Base-by-base conservation (phyloP, 2,329 filamentous ascomycete species). In the Lithohypha guttulata region DNA sequence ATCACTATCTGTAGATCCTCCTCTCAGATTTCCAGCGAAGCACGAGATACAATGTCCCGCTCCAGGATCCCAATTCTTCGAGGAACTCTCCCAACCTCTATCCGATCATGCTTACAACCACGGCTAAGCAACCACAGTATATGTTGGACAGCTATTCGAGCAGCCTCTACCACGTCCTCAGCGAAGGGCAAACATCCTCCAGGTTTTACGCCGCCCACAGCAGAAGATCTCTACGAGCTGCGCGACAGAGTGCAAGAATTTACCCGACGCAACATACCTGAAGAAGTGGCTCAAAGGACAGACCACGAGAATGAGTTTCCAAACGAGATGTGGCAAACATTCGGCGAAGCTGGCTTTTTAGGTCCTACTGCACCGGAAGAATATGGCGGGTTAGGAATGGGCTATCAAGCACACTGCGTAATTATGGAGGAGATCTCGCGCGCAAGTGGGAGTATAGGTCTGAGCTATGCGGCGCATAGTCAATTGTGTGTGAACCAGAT, bases 401-500 rank as follows among this genome's bases (percentile, higher is more conserved):
- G 91, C 8, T 98, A 96, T 62, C 89, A 96, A 65, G 89, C 91
- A 30, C 91, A 98, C 64, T 93, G 85, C 57, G 69, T 94, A 5
- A 85, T 95, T 31, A 82, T 96, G 77, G 91, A 98, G 63, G 91
- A 96, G 68, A 70, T 98, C 28, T 91, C 82, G 41, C 74, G 89
- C 42, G 89, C 89, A 2, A 89, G 81, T 57, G 60, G 65, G 10
- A 83, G 78, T 46, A 85, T 93, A 53, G 89, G 77, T 0, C 73
- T 98, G 32, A 93, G 84, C 51, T 98, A 96, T 59, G 89, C 89
- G 2, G 91, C 91, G 6, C 91, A 98, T 63, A 91, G 83, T 20
- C 91, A 98, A 61, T 72, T 98, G 36, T 96, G 91, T 64, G 81
- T 96, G 43, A 98, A 98, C 62, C 91, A 98, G 64, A 68, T 98